phyloP scores from a whole-genome alignment of 192 early-diverging fungal genomes.

The Chytriomyces sp. region DNA sequence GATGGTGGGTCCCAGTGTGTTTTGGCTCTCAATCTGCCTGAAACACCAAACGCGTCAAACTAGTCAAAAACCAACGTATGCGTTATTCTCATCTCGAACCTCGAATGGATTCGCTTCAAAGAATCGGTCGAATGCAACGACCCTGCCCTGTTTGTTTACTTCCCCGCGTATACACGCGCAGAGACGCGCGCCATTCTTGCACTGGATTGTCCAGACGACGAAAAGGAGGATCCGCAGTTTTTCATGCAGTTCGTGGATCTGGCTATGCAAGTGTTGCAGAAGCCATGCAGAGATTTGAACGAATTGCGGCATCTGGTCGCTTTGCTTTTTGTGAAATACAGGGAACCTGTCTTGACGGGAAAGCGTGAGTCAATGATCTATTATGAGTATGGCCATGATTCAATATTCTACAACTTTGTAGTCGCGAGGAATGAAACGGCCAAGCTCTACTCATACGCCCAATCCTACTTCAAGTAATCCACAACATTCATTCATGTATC shows the following conservation, averaged over 20 bases:
- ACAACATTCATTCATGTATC: slow-evolving; percentile 41
- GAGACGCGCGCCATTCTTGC: slow-evolving; percentile 74
- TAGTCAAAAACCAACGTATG: slow-evolving; percentile 60
- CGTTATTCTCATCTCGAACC: slow-evolving; percentile 71
- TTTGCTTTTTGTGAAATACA: slow-evolving; percentile 83
- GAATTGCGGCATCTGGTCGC: slow-evolving; percentile 83
- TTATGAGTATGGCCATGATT: not conserved
- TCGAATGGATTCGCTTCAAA: slow-evolving; percentile 80
- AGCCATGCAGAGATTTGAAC: slow-evolving; percentile 79
- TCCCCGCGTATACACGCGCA: slow-evolving; percentile 73
- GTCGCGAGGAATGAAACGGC: slow-evolving; percentile 66
- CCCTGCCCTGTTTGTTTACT: slow-evolving; percentile 67
- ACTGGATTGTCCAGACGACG: slow-evolving; percentile 57
- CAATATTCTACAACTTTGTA: slow-evolving; percentile 24
- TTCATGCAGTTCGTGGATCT: slow-evolving; percentile 77
- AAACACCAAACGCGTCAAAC: not conserved
- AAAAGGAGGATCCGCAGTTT: slow-evolving; percentile 63
- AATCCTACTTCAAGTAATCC: slow-evolving; percentile 80
- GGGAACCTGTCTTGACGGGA: slow-evolving; percentile 79
- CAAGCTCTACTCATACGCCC: slow-evolving; percentile 75
- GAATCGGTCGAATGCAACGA: slow-evolving; percentile 61
- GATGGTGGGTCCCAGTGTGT: slow-evolving; percentile 50
- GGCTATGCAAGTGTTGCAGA: slow-evolving; percentile 78
- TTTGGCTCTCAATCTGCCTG: not conserved
- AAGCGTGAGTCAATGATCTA: slow-evolving; percentile 48